Percentiles rank a stretch among this genome's conserved stretches.
Conservation (phyloP, 1,139 yeast genomes). For the Yamadazyma membranifaciens region DNA sequence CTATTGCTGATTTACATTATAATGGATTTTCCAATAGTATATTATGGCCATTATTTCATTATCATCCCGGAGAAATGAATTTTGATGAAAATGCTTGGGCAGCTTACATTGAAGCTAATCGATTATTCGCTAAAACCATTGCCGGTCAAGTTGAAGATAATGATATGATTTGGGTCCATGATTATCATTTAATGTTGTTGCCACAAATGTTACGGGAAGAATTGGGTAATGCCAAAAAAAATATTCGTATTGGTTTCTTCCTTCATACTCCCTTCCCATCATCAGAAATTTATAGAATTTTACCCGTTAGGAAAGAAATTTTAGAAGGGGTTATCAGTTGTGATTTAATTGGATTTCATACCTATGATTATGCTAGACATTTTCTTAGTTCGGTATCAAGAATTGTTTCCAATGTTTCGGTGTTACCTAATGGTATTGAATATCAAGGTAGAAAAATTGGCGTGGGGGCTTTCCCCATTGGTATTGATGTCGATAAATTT, state of each 20-base stretch:
- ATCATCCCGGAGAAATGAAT: slow-evolving; percentile 98
- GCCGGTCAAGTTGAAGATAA: slow-evolving; percentile 72
- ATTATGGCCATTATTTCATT: slow-evolving; percentile 97
- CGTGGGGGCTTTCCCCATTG: slow-evolving; percentile 97
- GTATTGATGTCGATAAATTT: slow-evolving; percentile 93
- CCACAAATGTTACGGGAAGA: slow-evolving; percentile 85
- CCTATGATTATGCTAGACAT: slow-evolving; percentile 99
- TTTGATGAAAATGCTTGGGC: slow-evolving; percentile 98
- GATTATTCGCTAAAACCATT: slow-evolving; percentile 74
- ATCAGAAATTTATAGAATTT: slow-evolving; percentile 89
- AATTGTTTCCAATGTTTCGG: slow-evolving; percentile 69
- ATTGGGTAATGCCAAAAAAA: slow-evolving; percentile 46
- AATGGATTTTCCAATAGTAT: slow-evolving; percentile 93
- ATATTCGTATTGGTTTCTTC: slow-evolving; percentile 85
- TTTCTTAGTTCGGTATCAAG: slow-evolving; percentile 90
- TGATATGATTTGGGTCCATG: slow-evolving; percentile 97
- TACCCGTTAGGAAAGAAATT: slow-evolving; percentile 94
- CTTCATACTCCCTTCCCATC: slow-evolving; percentile 98
- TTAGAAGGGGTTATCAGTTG: slow-evolving; percentile 89
- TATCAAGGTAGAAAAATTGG: slow-evolving; percentile 74
- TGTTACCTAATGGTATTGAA: slow-evolving; percentile 89
- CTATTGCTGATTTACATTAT: slow-evolving; percentile 91
- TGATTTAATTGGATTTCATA: slow-evolving; percentile 95
- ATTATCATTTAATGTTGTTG: slow-evolving; percentile 91
- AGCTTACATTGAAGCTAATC: slow-evolving; percentile 93